Evolutionary conservation across 768 basidiomycete genomes (phyloP).

Genomic region (Termitomyces sp.): DNA sequence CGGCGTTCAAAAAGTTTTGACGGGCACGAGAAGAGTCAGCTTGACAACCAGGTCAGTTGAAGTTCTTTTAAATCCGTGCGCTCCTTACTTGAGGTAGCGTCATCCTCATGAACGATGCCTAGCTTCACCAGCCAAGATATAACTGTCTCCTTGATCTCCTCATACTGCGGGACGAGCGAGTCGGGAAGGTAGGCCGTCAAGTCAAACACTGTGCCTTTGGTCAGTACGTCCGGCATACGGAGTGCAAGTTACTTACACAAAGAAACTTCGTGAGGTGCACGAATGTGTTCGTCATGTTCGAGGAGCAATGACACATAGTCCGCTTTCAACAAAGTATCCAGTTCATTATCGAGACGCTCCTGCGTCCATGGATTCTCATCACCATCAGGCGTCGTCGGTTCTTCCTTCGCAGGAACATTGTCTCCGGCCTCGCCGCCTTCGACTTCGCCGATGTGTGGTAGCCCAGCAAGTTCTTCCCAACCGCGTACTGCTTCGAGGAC

Average conservation of each 20-base stretch:
- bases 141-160: constrained; percentile 55
- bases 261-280: constrained; percentile 39
- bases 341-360: constrained; percentile 49
- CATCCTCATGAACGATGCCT: constrained; percentile 47
- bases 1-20: constrained; percentile 57
- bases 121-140: constrained; percentile 59
- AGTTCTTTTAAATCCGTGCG: not conserved
- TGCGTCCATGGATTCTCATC: constrained; percentile 61
- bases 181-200: constrained; percentile 85
- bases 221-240: not conserved
- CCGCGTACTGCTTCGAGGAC: constrained; percentile 95
- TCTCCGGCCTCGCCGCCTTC: constrained; percentile 39
- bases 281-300: constrained; percentile 69
- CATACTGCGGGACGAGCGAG: constrained; percentile 65
- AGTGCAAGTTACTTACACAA: constrained; percentile 42
- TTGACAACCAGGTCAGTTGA: not conserved
- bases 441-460: constrained; percentile 70
- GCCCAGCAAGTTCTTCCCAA: constrained; percentile 72
- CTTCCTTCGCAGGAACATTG: constrained; percentile 27
- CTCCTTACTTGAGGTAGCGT: constrained; percentile 28
- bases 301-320: constrained; percentile 76
- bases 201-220: constrained; percentile 60
- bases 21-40: constrained; percentile 60
- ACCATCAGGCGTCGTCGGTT: constrained; percentile 35
- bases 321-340: constrained; percentile 51